Percentiles rank a stretch among this genome's conserved stretches.
phyloP scores from a whole-genome alignment of 176 grass and related monocot genomes.

The Pontederia crassipes region DNA sequence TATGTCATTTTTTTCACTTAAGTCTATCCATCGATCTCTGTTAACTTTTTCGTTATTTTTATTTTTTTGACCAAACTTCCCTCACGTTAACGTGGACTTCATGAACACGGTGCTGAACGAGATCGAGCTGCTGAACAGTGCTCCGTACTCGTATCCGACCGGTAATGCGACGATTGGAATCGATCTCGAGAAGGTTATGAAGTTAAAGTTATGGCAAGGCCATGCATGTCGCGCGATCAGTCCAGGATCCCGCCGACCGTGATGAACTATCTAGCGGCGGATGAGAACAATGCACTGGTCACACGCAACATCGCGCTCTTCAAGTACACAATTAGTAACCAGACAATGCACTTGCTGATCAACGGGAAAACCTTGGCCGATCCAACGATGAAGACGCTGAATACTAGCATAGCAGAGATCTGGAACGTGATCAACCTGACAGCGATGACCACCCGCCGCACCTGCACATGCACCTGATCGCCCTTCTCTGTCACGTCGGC shows the following conservation, averaged over 20 bases:
- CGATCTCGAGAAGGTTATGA: conserved; percentile 51
- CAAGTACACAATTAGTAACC: conserved; percentile 49
- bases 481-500: too few relatives aligned
- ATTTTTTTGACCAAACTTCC: too few relatives aligned
- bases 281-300: conserved; percentile 2
- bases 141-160: conserved; percentile 49
- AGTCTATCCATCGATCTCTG: too few relatives aligned
- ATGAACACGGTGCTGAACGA: neutral
- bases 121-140: conserved; percentile 39
- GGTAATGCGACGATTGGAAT: conserved; percentile 48
- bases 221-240: conserved; percentile 15
- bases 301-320: conserved; percentile 61
- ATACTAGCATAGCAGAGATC: conserved; percentile 48
- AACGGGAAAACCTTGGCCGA: conserved; percentile 49
- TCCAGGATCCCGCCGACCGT: conserved; percentile 31
- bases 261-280: conserved; percentile 23
- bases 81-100: conserved; percentile 44
- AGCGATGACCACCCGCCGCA: conserved; percentile 91
- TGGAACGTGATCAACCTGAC: conserved; percentile 96
- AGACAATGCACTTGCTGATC: conserved; percentile 68
- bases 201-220: conserved; percentile 36
- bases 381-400: conserved; percentile 68
- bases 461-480: too few relatives aligned
- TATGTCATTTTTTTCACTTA: too few relatives aligned
- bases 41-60: too few relatives aligned